Conservation (phyloP, 2,329 filamentous ascomycete genomes). For the Emmonsia crescens region DNA sequence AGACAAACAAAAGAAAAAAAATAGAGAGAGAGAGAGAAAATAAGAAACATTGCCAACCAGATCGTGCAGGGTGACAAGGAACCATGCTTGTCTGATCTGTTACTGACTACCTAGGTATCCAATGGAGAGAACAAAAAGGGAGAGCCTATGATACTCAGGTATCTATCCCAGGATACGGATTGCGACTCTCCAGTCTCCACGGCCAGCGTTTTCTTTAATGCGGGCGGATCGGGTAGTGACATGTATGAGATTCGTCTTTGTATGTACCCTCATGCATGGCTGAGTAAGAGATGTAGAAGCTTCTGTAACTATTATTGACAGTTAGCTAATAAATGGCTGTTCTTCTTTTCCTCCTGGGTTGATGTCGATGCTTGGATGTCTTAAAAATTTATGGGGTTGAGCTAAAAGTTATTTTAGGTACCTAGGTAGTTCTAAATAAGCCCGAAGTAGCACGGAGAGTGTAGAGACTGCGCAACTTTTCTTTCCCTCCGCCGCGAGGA, state of each 20-base stretch:
- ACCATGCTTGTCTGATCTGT: not conserved
- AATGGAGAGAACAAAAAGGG: not conserved
- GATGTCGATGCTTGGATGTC: too few species aligned
- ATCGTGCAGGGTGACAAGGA: not conserved
- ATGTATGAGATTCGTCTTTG: not conserved
- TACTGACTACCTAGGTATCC: constrained; percentile 14
- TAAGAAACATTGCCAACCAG: not conserved
- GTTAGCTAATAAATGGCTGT: too few species aligned
- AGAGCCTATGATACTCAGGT: too few species aligned
- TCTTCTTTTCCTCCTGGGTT: too few species aligned
- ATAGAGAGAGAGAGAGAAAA: not conserved
- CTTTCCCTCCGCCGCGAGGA: not conserved
- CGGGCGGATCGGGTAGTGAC: too few species aligned
- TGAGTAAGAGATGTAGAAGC: too few species aligned
- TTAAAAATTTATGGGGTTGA: too few species aligned
- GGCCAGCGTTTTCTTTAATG: not conserved
- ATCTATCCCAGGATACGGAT: not conserved
- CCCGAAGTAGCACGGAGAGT: not conserved
- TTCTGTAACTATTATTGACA: too few species aligned
- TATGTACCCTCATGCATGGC: too few species aligned
- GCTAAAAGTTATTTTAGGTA: too few species aligned
- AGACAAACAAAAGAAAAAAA: not conserved
- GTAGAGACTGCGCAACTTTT: too few species aligned
- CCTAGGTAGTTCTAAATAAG: not conserved
- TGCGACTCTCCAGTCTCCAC: not conserved